These are phyloP conservation scores for Amesomyces nigricolor DNA, from an alignment of 2,329 filamentous ascomycete species.

Conservation along the genomic window DNA sequence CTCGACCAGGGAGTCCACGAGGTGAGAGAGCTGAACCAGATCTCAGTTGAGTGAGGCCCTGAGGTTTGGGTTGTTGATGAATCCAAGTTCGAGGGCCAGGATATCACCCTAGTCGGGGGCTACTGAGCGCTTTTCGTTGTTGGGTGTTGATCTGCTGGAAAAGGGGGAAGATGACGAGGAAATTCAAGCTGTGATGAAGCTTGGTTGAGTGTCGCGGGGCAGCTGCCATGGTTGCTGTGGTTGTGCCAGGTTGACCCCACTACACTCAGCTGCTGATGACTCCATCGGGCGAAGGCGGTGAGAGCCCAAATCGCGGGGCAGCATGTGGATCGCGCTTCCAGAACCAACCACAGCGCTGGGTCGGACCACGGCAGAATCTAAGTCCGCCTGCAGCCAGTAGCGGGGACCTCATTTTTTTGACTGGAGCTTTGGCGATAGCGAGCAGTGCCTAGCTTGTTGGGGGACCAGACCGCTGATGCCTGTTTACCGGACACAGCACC, in stretches of 20 bases:
- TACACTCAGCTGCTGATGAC: neutral
- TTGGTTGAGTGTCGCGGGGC: conserved; percentile 9
- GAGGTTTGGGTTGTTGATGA: neutral
- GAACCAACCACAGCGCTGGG: conserved; percentile 19
- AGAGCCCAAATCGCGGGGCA: conserved; percentile 21
- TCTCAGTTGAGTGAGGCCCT: too few relatives aligned
- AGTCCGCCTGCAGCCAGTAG: conserved; percentile 15
- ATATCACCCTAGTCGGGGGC: too few relatives aligned
- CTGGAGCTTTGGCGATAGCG: conserved; percentile 23
- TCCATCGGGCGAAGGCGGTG: conserved; percentile 22
- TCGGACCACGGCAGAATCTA: conserved; percentile 24
- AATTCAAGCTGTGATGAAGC: neutral
- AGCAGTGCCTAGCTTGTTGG: conserved; percentile 23
- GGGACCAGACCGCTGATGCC: conserved; percentile 18
- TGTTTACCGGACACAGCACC: conserved; percentile 12
- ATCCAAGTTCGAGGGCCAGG: neutral
- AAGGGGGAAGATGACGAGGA: too few relatives aligned
- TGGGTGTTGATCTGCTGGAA: neutral
- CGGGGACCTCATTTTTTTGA: conserved; percentile 25
- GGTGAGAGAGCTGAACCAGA: too few relatives aligned
- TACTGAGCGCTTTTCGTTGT: neutral
- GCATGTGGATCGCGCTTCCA: neutral
- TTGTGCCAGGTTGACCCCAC: conserved; percentile 14
- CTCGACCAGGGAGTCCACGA: too few relatives aligned
- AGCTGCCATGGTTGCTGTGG: neutral